Conservation (phyloP, 331 rosid genomes). For the Quercus tomentella region DNA sequence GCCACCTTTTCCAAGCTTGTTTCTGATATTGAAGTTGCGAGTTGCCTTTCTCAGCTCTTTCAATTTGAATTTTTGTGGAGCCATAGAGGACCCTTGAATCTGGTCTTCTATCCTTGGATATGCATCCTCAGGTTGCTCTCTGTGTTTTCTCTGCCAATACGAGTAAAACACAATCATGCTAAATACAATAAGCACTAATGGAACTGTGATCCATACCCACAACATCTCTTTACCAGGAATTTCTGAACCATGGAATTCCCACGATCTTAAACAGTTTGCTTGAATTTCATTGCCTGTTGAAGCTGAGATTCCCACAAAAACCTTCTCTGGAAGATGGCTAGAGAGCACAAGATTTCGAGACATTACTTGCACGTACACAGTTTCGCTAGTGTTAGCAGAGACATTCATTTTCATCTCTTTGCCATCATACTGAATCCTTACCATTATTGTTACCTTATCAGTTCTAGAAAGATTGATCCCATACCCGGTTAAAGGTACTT, state of each 20-base stretch:
- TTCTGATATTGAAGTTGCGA: slow-evolving; percentile 43
- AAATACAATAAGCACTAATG: not conserved
- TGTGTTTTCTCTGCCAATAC: slow-evolving; percentile 8
- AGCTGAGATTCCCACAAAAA: slow-evolving; percentile 57
- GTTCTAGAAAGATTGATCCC: slow-evolving; percentile 37
- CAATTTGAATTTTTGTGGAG: slow-evolving; percentile 50
- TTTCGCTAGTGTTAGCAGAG: slow-evolving; percentile 9
- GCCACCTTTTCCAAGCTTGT: slow-evolving; percentile 75
- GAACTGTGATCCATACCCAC: slow-evolving; percentile 48
- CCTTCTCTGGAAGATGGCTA: slow-evolving; percentile 33
- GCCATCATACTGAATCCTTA: slow-evolving; percentile 38
- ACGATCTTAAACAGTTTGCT: slow-evolving; percentile 42
- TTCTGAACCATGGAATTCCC: slow-evolving; percentile 30
- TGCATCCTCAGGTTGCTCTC: not conserved
- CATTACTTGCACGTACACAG: slow-evolving; percentile 20
- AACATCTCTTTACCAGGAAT: not conserved
- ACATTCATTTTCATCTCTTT: slow-evolving; percentile 14
- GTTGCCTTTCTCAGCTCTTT: slow-evolving; percentile 50
- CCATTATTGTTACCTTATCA: not conserved
- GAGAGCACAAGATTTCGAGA: slow-evolving; percentile 43
- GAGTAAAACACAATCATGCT: slow-evolving; percentile 18
- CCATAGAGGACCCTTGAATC: slow-evolving; percentile 46
- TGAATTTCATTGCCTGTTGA: slow-evolving; percentile 50
- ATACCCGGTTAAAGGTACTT: slow-evolving; percentile 21
- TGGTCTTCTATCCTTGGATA: slow-evolving; percentile 49